Conservation (phyloP, 148 eudicot species). For the Spergularia marina region DNA sequence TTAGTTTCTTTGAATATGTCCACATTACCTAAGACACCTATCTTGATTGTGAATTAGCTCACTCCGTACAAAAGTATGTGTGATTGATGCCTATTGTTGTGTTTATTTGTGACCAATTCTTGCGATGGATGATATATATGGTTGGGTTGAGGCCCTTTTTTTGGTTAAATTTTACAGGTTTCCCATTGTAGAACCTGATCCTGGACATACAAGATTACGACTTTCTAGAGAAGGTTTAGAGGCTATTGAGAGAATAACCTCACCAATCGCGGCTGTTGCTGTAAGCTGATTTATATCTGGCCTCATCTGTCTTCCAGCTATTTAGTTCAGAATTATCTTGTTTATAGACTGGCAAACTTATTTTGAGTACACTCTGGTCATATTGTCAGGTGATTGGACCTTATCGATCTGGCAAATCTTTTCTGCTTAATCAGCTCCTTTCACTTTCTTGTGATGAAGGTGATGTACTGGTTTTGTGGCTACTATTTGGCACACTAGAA, state of each 20-base stretch:
- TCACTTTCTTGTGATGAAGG: slow-evolving; percentile 97
- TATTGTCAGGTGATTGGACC: slow-evolving; percentile 91
- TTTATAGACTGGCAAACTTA: neutral
- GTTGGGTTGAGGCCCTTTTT: slow-evolving; percentile 10
- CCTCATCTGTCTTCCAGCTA: neutral
- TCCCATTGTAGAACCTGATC: slow-evolving; percentile 96
- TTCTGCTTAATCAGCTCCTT: slow-evolving; percentile 93
- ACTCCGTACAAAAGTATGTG: neutral
- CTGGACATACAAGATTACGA: slow-evolving; percentile 92
- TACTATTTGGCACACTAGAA: neutral
- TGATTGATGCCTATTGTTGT: neutral
- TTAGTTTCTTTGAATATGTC: neutral
- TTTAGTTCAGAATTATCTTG: neutral
- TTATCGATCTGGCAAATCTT: slow-evolving; percentile 95
- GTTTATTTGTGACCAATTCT: neutral
- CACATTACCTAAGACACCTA: too few relatives aligned
- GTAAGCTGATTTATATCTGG: slow-evolving; percentile 42
- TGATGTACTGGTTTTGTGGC: slow-evolving; percentile 26
- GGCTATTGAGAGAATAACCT: slow-evolving; percentile 73
- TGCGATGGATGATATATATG: neutral
- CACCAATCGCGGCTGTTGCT: slow-evolving; percentile 91
- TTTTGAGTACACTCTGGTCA: slow-evolving; percentile 5
- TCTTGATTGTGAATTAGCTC: neutral
- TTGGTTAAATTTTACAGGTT: slow-evolving; percentile 46
- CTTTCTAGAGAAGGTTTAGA: slow-evolving; percentile 86